phyloP scores from a whole-genome alignment of 371 early-diverging fungal species.

The Mucor piriformis region DNA sequence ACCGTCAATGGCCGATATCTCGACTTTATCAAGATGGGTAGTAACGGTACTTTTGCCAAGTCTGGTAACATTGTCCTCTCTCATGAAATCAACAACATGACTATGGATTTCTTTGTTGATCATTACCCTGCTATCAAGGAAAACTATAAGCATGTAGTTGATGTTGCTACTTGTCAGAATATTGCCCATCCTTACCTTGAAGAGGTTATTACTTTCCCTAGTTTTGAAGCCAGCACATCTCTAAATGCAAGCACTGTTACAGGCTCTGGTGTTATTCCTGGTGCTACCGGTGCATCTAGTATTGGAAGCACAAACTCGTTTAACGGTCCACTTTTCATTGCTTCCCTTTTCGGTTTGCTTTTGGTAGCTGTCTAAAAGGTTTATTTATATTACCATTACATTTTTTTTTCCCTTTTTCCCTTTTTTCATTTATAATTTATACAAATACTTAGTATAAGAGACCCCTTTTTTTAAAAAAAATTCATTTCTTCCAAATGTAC shows the following conservation, averaged over 20 bases:
- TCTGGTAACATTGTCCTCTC: slow-evolving; percentile 50
- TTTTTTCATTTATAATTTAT: not conserved
- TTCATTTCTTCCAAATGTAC: not conserved
- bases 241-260: slow-evolving; percentile 31
- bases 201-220: slow-evolving; percentile 42
- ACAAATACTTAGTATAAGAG: not conserved
- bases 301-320: slow-evolving; percentile 10
- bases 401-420: not conserved
- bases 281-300: slow-evolving; percentile 26
- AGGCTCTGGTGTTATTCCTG: slow-evolving; percentile 39
- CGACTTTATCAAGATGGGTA: slow-evolving; percentile 47
- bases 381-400: too few species aligned
- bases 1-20: slow-evolving; percentile 43
- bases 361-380: slow-evolving; percentile 30
- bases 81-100: slow-evolving; percentile 60
- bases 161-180: slow-evolving; percentile 59
- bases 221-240: slow-evolving; percentile 31
- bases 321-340: slow-evolving; percentile 39
- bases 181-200: slow-evolving; percentile 57
- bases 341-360: slow-evolving; percentile 35
- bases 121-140: slow-evolving; percentile 53
- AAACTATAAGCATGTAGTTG: slow-evolving; percentile 48
- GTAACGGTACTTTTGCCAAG: slow-evolving; percentile 42
- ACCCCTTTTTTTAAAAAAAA: not conserved
- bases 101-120: slow-evolving; percentile 50